phyloP scores from a whole-genome alignment of 2,329 filamentous ascomycete genomes.

The Emmonsiellopsis sp. region DNA sequence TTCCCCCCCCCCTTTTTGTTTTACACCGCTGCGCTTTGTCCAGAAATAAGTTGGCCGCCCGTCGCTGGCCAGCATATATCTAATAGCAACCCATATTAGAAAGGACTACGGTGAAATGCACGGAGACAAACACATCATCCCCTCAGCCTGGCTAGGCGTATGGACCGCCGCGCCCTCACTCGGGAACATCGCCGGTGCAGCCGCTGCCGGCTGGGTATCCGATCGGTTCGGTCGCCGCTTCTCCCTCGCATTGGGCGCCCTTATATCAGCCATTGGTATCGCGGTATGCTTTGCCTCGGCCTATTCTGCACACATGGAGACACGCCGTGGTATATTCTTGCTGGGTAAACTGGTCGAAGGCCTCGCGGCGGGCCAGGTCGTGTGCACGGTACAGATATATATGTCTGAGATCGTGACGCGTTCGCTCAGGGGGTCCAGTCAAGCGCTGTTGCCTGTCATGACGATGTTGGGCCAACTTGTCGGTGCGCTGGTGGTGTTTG shows the following conservation, averaged over 20 bases:
- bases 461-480: slow-evolving; percentile 41
- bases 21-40: neutral
- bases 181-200: slow-evolving; percentile 30
- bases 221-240: slow-evolving; percentile 32
- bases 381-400: slow-evolving; percentile 38
- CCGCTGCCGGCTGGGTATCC: slow-evolving; percentile 30
- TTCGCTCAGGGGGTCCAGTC: slow-evolving; percentile 36
- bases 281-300: slow-evolving; percentile 27
- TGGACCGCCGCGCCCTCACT: slow-evolving; percentile 35
- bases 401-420: slow-evolving; percentile 43
- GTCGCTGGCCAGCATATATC: too few relatives aligned
- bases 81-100: slow-evolving; percentile 8
- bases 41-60: neutral
- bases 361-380: slow-evolving; percentile 36
- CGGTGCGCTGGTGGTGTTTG: slow-evolving; percentile 35
- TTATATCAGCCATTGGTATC: slow-evolving; percentile 30
- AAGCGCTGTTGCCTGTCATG: slow-evolving; percentile 43
- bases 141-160: slow-evolving; percentile 36
- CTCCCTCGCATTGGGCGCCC: slow-evolving; percentile 26
- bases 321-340: slow-evolving; percentile 33
- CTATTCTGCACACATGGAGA: slow-evolving; percentile 16
- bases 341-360: slow-evolving; percentile 40
- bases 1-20: neutral
- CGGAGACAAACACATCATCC: slow-evolving; percentile 27
- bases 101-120: slow-evolving; percentile 25